These are phyloP conservation scores for Tylopilus vinaceipallidus DNA, from an alignment of 768 basidiomycete species.

Conservation along the genomic window DNA sequence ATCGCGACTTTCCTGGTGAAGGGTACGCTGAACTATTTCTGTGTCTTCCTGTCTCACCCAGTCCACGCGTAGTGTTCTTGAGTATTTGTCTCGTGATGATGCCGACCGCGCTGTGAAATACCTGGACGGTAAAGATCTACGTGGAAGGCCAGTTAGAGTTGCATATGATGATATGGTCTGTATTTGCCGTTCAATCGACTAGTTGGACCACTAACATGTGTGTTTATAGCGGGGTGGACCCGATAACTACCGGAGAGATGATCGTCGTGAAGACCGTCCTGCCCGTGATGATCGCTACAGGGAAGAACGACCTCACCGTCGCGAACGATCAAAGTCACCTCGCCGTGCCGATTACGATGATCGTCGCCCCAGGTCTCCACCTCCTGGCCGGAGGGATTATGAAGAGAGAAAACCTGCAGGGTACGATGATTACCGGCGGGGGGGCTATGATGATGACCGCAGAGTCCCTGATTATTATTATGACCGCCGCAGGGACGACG, in stretches of 20 bases:
- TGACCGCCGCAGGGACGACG: slow-evolving; percentile 86
- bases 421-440: slow-evolving; percentile 89
- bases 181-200: slow-evolving; percentile 9
- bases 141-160: slow-evolving; percentile 78
- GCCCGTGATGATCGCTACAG: slow-evolving; percentile 56
- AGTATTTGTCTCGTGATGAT: slow-evolving; percentile 85
- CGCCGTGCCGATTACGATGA: slow-evolving; percentile 70
- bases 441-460: slow-evolving; percentile 75
- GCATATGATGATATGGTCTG: slow-evolving; percentile 60
- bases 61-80: slow-evolving; percentile 64
- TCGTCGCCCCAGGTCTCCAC: slow-evolving; percentile 78
- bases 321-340: slow-evolving; percentile 84
- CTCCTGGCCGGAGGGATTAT: slow-evolving; percentile 71
- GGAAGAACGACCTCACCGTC: slow-evolving; percentile 53
- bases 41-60: slow-evolving; percentile 1
- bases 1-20: slow-evolving; percentile 79
- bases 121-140: slow-evolving; percentile 83
- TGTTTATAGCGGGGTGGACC: slow-evolving; percentile 55
- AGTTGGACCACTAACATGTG: not conserved
- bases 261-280: slow-evolving; percentile 58
- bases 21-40: slow-evolving; percentile 55
- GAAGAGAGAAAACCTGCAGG: slow-evolving; percentile 88
- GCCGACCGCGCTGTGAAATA: slow-evolving; percentile 92
- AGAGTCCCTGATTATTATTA: slow-evolving; percentile 82
- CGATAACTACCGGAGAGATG: slow-evolving; percentile 77